Evolutionary conservation across 2,329 filamentous ascomycete genomes (phyloP), one percentile per base, ranked within the genome.

Genomic region (Phialemoniopsis sp.): DNA sequence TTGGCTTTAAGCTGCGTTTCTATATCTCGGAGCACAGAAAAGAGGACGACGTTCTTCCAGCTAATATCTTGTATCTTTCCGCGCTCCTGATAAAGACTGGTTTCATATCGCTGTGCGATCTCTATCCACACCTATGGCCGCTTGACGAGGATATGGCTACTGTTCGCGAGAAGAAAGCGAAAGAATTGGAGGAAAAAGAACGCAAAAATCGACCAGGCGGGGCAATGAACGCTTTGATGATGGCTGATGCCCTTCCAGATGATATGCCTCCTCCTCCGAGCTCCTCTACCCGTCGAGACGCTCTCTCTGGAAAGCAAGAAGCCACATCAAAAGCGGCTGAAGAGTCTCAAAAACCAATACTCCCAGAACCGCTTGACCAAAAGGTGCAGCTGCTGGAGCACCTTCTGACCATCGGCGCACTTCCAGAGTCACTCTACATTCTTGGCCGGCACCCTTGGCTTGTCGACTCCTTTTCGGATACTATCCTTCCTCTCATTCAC

Each of bases 1-100:
- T 98, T 13, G 93, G 93, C 4, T 98, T 98, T 73, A 98, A 98
- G 63, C 76, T 98, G 37, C 87, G 88, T 13, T 98, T 95, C 61
- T 98, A 98, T 57, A 86, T 88, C 31, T 94, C 89, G 0, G 72
- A 82, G 19, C 82, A 85, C 29, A 80, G 91, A 29, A 38, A 36
- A 40, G 80, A 87, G 43, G 70, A 76, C 2, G 93, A 97, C 53
- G 73, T 82, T 3, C 72, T 97, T 3, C 93, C 93, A 0, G 87
- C 93, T 30, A 98, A 98, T 51, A 73, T 98, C 4, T 88, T 97
- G 21, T 95, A 93, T 50, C 76, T 98, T 14, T 85, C 90, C 0
- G 90, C 93, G 2, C 76, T 97, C 28, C 77, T 98, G 21, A 90
- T 98, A 64, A 98, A 98, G 64, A 87, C 96, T 48, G 94, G 93